Conservation (phyloP, 805 yeast species). For the Hanseniaspora valbyensis region DNA sequence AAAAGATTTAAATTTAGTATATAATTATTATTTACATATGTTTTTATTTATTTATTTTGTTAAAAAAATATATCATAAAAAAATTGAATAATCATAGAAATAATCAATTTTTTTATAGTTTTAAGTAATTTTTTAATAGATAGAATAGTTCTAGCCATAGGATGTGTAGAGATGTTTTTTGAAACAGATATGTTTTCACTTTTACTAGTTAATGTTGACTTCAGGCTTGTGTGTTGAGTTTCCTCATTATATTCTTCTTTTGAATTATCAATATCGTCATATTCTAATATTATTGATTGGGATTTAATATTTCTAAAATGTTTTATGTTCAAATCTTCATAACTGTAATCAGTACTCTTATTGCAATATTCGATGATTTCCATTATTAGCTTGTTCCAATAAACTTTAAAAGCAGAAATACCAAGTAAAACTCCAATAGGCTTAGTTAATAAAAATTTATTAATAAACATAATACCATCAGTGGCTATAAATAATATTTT, state of each 20-base stretch:
- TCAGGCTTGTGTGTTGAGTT: too few species aligned
- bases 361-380: background rate
- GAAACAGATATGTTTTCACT: too few species aligned
- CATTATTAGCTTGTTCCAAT: background rate
- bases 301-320: background rate
- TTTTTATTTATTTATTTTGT: too few species aligned
- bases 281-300: background rate
- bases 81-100: too few species aligned
- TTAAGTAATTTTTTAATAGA: too few species aligned
- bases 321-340: background rate
- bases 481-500: background rate
- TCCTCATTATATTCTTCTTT: too few species aligned
- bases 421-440: conserved; percentile 4
- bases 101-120: too few species aligned
- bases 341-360: background rate
- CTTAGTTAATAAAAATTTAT: background rate
- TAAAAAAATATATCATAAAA: too few species aligned
- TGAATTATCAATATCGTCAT: background rate
- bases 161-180: too few species aligned
- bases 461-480: background rate
- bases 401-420: background rate
- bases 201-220: too few species aligned
- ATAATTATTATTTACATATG: too few species aligned
- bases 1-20: background rate
- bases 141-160: too few species aligned